Evolutionary conservation across 257 asterid genomes (phyloP).

Genomic region (Solanum dulcamara): DNA sequence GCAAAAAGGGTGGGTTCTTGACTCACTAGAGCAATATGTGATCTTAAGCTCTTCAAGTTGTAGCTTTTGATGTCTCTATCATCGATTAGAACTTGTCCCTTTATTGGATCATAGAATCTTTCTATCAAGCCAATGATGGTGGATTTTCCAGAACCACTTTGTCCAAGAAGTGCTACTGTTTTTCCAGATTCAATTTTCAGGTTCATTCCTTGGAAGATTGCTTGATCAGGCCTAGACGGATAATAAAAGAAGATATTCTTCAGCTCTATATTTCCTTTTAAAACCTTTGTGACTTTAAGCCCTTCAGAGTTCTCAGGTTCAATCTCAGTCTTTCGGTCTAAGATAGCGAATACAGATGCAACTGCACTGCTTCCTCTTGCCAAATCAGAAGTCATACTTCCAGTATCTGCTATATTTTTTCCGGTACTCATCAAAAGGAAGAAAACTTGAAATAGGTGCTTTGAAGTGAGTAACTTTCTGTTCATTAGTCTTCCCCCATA

Average conservation of each 20-base stretch:
- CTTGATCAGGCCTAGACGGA: slow-evolving; percentile 60
- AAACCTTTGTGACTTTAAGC: slow-evolving; percentile 8
- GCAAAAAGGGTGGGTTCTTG: slow-evolving; percentile 66
- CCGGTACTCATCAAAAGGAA: slow-evolving; percentile 77
- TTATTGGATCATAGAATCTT: slow-evolving; percentile 60
- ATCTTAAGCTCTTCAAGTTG: slow-evolving; percentile 46
- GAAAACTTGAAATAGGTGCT: slow-evolving; percentile 55
- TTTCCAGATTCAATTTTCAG: slow-evolving; percentile 49
- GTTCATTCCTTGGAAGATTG: slow-evolving; percentile 48
- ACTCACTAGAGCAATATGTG: slow-evolving; percentile 58
- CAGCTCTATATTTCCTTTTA: slow-evolving; percentile 39
- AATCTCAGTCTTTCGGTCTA: slow-evolving; percentile 44
- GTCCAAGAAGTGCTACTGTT: slow-evolving; percentile 58
- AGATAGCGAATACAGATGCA: slow-evolving; percentile 32
- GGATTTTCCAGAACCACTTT: slow-evolving; percentile 78
- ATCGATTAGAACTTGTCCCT: slow-evolving; percentile 47
- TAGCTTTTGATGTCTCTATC: slow-evolving; percentile 42
- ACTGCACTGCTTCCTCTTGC: slow-evolving; percentile 58
- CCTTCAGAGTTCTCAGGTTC: slow-evolving; percentile 38
- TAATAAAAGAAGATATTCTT: slow-evolving; percentile 39
- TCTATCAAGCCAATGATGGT: slow-evolving; percentile 57
- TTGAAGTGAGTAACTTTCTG: slow-evolving; percentile 27
- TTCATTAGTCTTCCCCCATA: slow-evolving; percentile 72
- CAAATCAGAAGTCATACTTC: slow-evolving; percentile 65
- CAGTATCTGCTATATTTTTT: slow-evolving; percentile 67